Conservation (phyloP, 345 rosid genomes). For the Schrenkiella parvula region DNA sequence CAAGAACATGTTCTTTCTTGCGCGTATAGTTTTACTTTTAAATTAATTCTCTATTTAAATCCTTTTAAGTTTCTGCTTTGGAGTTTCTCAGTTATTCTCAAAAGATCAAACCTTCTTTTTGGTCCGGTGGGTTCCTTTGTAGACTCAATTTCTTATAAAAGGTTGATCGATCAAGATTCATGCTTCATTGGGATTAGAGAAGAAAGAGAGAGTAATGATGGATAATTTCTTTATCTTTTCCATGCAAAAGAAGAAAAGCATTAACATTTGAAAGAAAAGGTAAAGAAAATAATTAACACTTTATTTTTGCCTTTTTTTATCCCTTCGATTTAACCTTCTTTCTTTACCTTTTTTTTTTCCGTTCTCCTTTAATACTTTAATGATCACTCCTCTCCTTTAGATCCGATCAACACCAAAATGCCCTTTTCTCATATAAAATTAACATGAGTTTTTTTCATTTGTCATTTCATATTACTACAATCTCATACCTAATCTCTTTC, state of each 20-base stretch:
- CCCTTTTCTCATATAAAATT: constrained; percentile 21
- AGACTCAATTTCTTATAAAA: constrained; percentile 16
- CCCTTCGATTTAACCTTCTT: constrained; percentile 27
- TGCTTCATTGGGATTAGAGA: constrained; percentile 39
- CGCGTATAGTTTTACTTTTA: neutral
- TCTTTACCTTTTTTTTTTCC: constrained; percentile 26
- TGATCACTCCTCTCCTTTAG: constrained; percentile 26
- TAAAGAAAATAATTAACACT: constrained; percentile 18
- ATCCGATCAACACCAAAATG: constrained; percentile 35
- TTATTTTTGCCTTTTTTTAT: constrained; percentile 15
- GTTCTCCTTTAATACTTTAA: constrained; percentile 35
- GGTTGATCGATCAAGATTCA: constrained; percentile 31
- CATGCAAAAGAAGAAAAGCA: constrained; percentile 38
- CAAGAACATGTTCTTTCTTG: constrained; percentile 10
- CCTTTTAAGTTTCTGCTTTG: neutral
- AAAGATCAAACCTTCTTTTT: constrained; percentile 23
- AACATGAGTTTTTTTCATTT: constrained; percentile 13
- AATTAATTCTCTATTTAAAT: neutral
- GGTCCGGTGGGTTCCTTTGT: constrained; percentile 22
- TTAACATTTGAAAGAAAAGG: constrained; percentile 23
- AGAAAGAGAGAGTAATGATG: constrained; percentile 32
- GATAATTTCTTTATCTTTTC: constrained; percentile 30
- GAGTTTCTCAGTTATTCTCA: neutral
- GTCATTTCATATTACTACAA: constrained; percentile 5
- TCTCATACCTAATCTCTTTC: constrained; percentile 10